Conservation (phyloP, 2,329 filamentous ascomycete genomes). For the Penicillium nordicum region DNA sequence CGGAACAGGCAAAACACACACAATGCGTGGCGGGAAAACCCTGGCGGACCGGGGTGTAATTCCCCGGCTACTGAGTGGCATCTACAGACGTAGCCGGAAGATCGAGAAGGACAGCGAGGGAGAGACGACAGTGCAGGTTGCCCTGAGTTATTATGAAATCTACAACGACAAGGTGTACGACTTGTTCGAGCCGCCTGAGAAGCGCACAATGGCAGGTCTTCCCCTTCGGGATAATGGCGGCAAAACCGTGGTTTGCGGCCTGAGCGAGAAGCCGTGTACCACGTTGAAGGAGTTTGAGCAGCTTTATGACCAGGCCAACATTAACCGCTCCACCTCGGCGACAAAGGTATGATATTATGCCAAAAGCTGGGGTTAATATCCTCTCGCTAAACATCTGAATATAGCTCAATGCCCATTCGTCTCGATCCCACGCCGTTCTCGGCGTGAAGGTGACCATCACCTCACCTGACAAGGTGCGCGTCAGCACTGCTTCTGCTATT, state of each 20-base stretch:
- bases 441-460: slow-evolving; percentile 83
- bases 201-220: slow-evolving; percentile 74
- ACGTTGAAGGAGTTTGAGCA: slow-evolving; percentile 86
- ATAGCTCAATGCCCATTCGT: slow-evolving; percentile 81
- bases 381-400: slow-evolving; percentile 18
- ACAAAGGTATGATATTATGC: slow-evolving; percentile 59
- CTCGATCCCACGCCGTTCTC: slow-evolving; percentile 83
- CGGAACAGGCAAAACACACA: slow-evolving; percentile 92
- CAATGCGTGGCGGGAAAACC: slow-evolving; percentile 87
- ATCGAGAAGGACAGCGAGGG: slow-evolving; percentile 74
- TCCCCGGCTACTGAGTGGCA: slow-evolving; percentile 75
- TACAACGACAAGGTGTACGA: slow-evolving; percentile 96
- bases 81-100: slow-evolving; percentile 83
- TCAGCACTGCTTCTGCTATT: slow-evolving; percentile 88
- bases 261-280: slow-evolving; percentile 77
- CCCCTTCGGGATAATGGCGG: slow-evolving; percentile 81
- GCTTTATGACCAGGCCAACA: slow-evolving; percentile 87
- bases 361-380: slow-evolving; percentile 2
- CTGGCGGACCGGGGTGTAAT: slow-evolving; percentile 85
- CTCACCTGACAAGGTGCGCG: slow-evolving; percentile 62
- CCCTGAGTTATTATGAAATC: slow-evolving; percentile 90
- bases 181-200: slow-evolving; percentile 81
- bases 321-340: slow-evolving; percentile 81
- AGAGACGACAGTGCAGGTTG: slow-evolving; percentile 67
- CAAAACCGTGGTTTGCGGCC: slow-evolving; percentile 80